These are phyloP conservation scores for Phtheirospermum japonicum DNA, from an alignment of 257 asterid species.

Conservation along the genomic window DNA sequence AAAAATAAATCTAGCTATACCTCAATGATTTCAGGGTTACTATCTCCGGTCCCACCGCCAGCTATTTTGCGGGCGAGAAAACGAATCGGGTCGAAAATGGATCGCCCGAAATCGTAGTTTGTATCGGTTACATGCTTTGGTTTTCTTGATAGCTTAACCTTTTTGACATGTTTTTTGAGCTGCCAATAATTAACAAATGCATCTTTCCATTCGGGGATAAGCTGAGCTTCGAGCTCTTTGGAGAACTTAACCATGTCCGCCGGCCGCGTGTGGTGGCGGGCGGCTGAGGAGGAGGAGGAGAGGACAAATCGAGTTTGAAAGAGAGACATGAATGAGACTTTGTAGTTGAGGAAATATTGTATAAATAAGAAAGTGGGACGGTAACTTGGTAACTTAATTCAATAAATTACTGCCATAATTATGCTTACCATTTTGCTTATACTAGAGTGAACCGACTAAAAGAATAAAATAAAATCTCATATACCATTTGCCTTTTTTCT, in stretches of 20 bases:
- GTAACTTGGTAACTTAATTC: not conserved
- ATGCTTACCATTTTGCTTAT: too few relatives aligned
- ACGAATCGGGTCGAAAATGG: conserved; percentile 55
- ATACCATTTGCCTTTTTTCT: too few relatives aligned
- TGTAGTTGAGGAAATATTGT: conserved; percentile 11
- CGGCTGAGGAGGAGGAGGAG: not conserved
- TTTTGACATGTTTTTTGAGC: conserved; percentile 71
- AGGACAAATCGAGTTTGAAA: not conserved
- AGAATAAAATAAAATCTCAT: too few relatives aligned
- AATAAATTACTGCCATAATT: too few relatives aligned
- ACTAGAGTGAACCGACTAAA: too few relatives aligned
- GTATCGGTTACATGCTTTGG: conserved; percentile 30
- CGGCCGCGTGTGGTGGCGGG: too few relatives aligned
- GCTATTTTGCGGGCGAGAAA: conserved; percentile 27
- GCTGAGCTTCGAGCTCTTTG: conserved; percentile 77
- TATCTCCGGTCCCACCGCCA: conserved; percentile 9
- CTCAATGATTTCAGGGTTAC: conserved; percentile 41
- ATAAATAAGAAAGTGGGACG: conserved; percentile 33
- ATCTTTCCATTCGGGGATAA: conserved; percentile 87
- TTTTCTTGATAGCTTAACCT: conserved; percentile 49
- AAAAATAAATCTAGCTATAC: conserved; percentile 29
- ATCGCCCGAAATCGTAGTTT: conserved; percentile 41
- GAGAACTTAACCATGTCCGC: conserved; percentile 75
- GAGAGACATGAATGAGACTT: conserved; percentile 25
- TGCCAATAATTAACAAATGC: conserved; percentile 83